Percentiles rank a stretch among this genome's conserved stretches.
phyloP scores from a whole-genome alignment of 371 early-diverging fungal species.

The Mortierella sp. region DNA sequence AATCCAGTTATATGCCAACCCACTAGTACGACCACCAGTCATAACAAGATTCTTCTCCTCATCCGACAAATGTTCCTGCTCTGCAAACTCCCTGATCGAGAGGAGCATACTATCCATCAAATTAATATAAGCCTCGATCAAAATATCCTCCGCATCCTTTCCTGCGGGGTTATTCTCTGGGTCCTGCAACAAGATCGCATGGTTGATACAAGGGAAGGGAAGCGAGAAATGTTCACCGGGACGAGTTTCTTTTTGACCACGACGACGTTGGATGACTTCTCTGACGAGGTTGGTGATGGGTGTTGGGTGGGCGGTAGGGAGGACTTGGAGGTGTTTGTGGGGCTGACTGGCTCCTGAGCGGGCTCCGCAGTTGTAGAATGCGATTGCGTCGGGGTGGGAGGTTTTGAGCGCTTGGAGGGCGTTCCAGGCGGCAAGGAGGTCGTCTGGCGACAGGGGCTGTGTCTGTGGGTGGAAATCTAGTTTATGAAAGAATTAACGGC shows the following conservation, averaged over 20 bases:
- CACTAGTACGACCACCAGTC: conserved; percentile 38
- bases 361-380: conserved; percentile 84
- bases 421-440: conserved; percentile 70
- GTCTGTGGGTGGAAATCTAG: conserved; percentile 78
- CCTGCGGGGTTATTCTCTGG: not conserved
- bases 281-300: conserved; percentile 67
- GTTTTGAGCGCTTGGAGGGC: conserved; percentile 62
- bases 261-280: conserved; percentile 62
- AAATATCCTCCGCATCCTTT: conserved; percentile 44
- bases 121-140: conserved; percentile 43
- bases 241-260: conserved; percentile 53
- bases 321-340: conserved; percentile 83
- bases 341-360: conserved; percentile 80
- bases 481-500: not conserved
- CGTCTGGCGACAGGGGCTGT: conserved; percentile 71
- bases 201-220: conserved; percentile 37
- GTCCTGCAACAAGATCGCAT: conserved; percentile 26
- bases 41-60: conserved; percentile 14
- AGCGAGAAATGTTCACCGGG: conserved; percentile 51
- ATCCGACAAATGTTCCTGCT: conserved; percentile 28
- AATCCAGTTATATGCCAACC: conserved; percentile 71
- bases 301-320: conserved; percentile 69
- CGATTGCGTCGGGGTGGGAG: conserved; percentile 60
- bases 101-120: conserved; percentile 54
- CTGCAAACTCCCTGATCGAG: conserved; percentile 44